These are phyloP conservation scores for Geotrichum ghanense DNA, from an alignment of 805 yeast species.

Conservation along the genomic window DNA sequence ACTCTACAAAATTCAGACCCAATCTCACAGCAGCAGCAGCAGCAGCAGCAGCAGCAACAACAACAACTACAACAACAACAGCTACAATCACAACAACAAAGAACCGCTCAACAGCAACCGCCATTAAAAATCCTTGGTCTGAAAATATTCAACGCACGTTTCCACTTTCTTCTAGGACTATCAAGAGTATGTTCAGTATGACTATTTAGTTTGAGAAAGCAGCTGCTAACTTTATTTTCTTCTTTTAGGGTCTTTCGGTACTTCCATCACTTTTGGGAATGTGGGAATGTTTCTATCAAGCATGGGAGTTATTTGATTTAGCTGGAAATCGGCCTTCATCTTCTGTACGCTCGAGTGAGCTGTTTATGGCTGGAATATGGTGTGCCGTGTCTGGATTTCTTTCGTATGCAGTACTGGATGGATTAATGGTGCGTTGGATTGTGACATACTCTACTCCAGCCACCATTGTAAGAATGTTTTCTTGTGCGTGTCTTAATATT, in stretches of 20 bases:
- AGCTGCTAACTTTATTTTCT: neutral
- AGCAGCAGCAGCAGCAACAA: too few species aligned
- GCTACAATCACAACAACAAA: neutral
- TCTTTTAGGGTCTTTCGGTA: conserved; percentile 47
- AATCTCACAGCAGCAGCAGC: too few species aligned
- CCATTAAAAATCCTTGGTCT: conserved; percentile 51
- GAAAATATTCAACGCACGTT: conserved; percentile 59
- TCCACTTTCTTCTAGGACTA: conserved; percentile 64
- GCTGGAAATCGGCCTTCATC: conserved; percentile 31
- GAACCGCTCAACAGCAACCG: conserved; percentile 8
- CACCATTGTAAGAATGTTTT: conserved; percentile 74
- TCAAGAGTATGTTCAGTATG: conserved; percentile 33
- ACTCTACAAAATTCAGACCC: neutral
- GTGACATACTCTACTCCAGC: conserved; percentile 83
- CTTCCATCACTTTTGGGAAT: conserved; percentile 51
- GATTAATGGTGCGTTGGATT: conserved; percentile 83
- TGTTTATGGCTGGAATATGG: conserved; percentile 81
- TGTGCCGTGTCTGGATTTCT: conserved; percentile 79
- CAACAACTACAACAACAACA: too few species aligned
- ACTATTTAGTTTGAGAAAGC: neutral
- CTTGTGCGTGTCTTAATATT: conserved; percentile 65
- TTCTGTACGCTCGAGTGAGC: conserved; percentile 63
- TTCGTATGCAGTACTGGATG: conserved; percentile 75
- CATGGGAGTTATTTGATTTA: conserved; percentile 20
- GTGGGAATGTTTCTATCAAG: conserved; percentile 25